These are phyloP conservation scores for Marasmius fiardii DNA, from an alignment of 1,284 basidiomycete genomes.

Conservation along the genomic window DNA sequence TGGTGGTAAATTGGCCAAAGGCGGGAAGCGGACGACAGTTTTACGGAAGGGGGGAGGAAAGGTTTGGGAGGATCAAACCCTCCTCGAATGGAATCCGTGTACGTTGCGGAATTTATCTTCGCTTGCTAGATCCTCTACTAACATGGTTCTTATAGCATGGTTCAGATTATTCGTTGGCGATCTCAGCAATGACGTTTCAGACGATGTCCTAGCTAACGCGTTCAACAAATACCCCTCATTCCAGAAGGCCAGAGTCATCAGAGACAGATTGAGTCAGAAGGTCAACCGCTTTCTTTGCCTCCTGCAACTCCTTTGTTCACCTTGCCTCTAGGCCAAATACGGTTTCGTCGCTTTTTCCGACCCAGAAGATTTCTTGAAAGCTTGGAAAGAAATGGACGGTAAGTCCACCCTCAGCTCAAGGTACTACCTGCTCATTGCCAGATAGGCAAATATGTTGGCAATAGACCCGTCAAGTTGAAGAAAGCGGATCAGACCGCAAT, in stretches of 20 bases:
- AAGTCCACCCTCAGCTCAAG: conserved; percentile 23
- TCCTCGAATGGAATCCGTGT: conserved; percentile 98
- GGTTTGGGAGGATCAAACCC: conserved; percentile 96
- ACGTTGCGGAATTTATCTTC: conserved; percentile 29
- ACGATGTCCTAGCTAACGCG: conserved; percentile 88
- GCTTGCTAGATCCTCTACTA: conserved; percentile 11
- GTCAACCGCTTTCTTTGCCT: conserved; percentile 33
- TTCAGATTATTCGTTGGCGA: conserved; percentile 98
- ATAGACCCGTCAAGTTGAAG: conserved; percentile 88
- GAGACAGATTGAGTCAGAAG: conserved; percentile 89
- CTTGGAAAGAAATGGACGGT: conserved; percentile 99
- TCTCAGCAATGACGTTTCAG: conserved; percentile 96
- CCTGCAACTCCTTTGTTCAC: conserved; percentile 8
- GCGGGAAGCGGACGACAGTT: conserved; percentile 92
- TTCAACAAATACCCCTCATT: conserved; percentile 94
- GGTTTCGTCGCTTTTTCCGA: conserved; percentile 98
- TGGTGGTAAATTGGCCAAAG: conserved; percentile 82
- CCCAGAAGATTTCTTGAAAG: conserved; percentile 96
- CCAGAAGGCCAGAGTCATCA: conserved; percentile 91
- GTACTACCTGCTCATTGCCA: conserved; percentile 8
- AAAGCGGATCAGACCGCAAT: conserved; percentile 83
- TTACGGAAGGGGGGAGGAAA: conserved; percentile 93
- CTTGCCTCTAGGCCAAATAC: conserved; percentile 76
- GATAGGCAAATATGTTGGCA: conserved; percentile 94
- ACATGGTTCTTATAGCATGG: conserved; percentile 63